A percentile compares a stretch with the other conserved stretches of the same genome.
phyloP scores from a whole-genome alignment of 129 eudicot species.

The Solidago caesia region DNA sequence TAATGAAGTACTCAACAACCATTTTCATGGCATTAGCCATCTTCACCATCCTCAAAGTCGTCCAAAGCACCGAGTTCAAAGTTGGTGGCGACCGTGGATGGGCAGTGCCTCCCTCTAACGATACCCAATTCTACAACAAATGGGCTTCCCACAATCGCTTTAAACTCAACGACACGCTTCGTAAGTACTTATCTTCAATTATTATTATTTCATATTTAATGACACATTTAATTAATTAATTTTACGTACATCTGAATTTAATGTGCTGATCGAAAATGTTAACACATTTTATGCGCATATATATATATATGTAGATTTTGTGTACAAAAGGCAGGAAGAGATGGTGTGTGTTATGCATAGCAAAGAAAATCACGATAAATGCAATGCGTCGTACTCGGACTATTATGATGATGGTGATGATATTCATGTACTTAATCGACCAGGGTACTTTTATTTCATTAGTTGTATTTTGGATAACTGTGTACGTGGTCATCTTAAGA shows the following conservation, averaged over 20 bases:
- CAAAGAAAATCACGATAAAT: conserved; percentile 60
- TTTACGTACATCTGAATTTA: background rate
- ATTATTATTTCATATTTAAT: background rate
- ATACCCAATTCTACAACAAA: conserved; percentile 39
- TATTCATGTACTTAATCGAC: conserved; percentile 30
- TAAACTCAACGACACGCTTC: conserved; percentile 57
- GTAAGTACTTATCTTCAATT: conserved; percentile 35
- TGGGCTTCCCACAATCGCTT: conserved; percentile 76
- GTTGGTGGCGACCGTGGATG: conserved; percentile 67
- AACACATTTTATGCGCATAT: background rate
- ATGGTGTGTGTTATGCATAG: conserved; percentile 61
- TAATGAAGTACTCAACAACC: conserved; percentile 20
- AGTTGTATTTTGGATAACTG: conserved; percentile 73
- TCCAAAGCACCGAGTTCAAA: conserved; percentile 36
- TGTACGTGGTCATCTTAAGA: conserved; percentile 52
- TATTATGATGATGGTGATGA: conserved; percentile 69
- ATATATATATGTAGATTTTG: conserved; percentile 42
- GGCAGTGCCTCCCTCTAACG: conserved; percentile 49
- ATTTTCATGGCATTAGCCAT: conserved; percentile 21
- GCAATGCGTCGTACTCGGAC: conserved; percentile 38
- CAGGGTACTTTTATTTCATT: conserved; percentile 72
- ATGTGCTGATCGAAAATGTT: too few species aligned
- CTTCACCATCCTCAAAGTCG: conserved; percentile 32
- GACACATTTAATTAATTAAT: background rate
- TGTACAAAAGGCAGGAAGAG: conserved; percentile 51